Evolutionary conservation across 1,139 yeast genomes (phyloP), one percentile per base, ranked within the genome.

Genomic region (Blastobotrys ciferrii): DNA sequence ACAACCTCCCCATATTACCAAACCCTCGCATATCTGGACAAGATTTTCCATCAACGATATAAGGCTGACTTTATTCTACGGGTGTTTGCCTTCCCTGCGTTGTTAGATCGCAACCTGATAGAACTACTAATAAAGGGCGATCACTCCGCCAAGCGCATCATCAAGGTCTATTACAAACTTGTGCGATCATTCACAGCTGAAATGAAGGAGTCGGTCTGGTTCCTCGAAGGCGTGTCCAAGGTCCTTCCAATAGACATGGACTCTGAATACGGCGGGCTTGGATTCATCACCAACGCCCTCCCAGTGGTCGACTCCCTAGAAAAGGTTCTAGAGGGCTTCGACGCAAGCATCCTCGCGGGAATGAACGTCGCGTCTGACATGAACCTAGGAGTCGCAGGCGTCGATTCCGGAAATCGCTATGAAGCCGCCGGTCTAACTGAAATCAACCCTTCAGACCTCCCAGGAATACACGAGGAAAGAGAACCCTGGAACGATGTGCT

Each of bases 21-120:
- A 18, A 86, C 96, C 0, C 71, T 91, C 53, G 95, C 95, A 17
- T 88, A 87, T 63, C 74, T 91, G 66, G 92, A 87, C 62, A 87
- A 87, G 65, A 72, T 91, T 43, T 87, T 87, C 65, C 64, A 61
- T 47, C 97, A 89, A 65, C 75, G 92, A 54, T 79, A 84, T 66
- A 85, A 87, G 66, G 80, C 89, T 1, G 96, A 89, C 64, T 91
- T 88, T 61, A 87, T 91, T 33, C 70, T 91, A 38, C 72, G 97
- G 43, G 85, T 91, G 18, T 91, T 91, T 73, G 92, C 96, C 9
- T 89, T 91, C 67, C 98, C 98, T 3, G 97, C 97, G 0, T 69
- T 91, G 43, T 71, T 91, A 56, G 97, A 91, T 65, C 85, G 84
- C 62, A 77, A 80, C 28, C 84, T 91, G 57, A 72, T 89, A 40